A percentile compares a stretch with the other conserved stretches of the same genome.
Conservation (phyloP, 2,329 filamentous ascomycete species). For the Ilyonectria destructans region DNA sequence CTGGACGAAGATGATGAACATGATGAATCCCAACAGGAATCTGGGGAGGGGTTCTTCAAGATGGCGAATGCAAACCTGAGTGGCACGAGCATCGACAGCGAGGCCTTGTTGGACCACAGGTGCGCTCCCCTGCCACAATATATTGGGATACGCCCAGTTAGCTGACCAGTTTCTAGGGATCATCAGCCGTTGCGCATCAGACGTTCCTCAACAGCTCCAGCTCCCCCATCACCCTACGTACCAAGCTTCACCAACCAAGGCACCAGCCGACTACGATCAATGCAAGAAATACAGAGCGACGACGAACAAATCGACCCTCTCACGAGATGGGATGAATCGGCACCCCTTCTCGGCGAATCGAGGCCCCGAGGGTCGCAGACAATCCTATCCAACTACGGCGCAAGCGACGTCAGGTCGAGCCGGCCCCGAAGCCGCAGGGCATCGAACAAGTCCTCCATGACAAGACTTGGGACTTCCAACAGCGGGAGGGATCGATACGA, state of each 20-base stretch:
- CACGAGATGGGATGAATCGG: conserved; percentile 63
- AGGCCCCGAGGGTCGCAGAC: conserved; percentile 44
- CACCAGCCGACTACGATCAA: conserved; percentile 56
- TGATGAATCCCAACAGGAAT: conserved; percentile 54
- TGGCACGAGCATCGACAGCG: conserved; percentile 90
- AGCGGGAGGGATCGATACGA: conserved; percentile 67
- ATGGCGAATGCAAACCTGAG: conserved; percentile 75
- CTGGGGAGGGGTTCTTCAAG: conserved; percentile 65
- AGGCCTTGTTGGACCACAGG: conserved; percentile 90
- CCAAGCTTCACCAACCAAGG: conserved; percentile 49
- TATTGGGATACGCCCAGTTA: conserved; percentile 10
- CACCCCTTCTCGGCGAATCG: conserved; percentile 68
- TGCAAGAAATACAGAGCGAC: conserved; percentile 56
- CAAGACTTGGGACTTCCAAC: conserved; percentile 55
- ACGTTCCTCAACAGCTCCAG: conserved; percentile 68
- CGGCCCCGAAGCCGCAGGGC: conserved; percentile 61
- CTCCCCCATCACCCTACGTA: conserved; percentile 54
- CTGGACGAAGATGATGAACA: conserved; percentile 70
- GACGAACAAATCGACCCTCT: conserved; percentile 66
- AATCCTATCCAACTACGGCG: conserved; percentile 59
- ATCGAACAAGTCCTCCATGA: conserved; percentile 69
- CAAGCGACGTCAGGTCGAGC: conserved; percentile 56
- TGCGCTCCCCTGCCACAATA: conserved; percentile 54
- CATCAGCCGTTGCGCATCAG: conserved; percentile 77
- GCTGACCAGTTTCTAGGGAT: conserved; percentile 58